A percentile compares a stretch with the other conserved stretches of the same genome.
phyloP scores from a whole-genome alignment of 164 flowering plant genomes.

The Santalum album region DNA sequence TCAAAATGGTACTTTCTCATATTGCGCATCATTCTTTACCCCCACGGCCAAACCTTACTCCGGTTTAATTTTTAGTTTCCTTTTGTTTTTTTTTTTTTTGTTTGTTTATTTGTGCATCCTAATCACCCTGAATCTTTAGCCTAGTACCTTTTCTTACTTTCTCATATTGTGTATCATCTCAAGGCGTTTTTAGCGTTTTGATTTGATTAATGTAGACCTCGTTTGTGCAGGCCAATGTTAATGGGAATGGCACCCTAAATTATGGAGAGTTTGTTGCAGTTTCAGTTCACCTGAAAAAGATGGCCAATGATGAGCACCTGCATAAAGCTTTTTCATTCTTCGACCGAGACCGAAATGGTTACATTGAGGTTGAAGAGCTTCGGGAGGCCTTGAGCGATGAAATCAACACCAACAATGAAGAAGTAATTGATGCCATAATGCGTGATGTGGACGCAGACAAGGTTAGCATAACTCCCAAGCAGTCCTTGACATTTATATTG shows the following conservation, averaged over 20 bases:
- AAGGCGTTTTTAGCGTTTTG: too few relatives aligned
- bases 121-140: background rate
- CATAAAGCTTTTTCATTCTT: slow-evolving; percentile 58
- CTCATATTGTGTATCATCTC: background rate
- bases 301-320: slow-evolving; percentile 63
- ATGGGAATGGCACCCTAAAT: slow-evolving; percentile 47
- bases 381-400: slow-evolving; percentile 41
- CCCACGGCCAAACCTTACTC: too few relatives aligned
- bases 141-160: background rate
- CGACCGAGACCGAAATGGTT: slow-evolving; percentile 46
- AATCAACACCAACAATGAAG: slow-evolving; percentile 29
- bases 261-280: slow-evolving; percentile 59
- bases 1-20: too few relatives aligned
- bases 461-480: too few relatives aligned
- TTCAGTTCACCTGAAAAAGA: slow-evolving; percentile 45
- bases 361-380: slow-evolving; percentile 57
- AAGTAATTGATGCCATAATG: slow-evolving; percentile 53
- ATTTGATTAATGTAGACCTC: background rate
- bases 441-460: slow-evolving; percentile 68
- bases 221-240: slow-evolving; percentile 47
- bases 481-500: too few relatives aligned
- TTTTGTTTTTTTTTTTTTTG: too few relatives aligned
- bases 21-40: too few relatives aligned
- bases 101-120: too few relatives aligned
- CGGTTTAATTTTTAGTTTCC: too few relatives aligned